phyloP scores from a whole-genome alignment of 2,329 filamentous ascomycete species.

The Neofusicoccum sp. region DNA sequence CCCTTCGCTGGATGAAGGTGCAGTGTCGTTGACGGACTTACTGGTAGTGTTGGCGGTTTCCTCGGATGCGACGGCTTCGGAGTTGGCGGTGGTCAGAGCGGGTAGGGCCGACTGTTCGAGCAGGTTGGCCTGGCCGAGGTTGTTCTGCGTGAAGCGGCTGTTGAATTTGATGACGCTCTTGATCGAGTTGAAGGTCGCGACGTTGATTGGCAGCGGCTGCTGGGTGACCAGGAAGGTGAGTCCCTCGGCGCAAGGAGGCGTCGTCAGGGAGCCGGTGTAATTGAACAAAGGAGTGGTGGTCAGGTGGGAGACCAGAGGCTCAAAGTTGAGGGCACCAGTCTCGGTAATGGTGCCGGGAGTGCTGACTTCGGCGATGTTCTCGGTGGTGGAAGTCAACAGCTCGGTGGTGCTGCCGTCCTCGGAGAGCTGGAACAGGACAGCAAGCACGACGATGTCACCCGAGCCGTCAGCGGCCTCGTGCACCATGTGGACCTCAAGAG shows the following conservation, averaged over 20 bases:
- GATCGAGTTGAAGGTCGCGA: constrained; percentile 54
- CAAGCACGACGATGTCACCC: constrained; percentile 43
- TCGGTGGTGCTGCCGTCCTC: constrained; percentile 35
- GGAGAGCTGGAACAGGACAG: constrained; percentile 47
- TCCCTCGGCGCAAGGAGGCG: constrained; percentile 63
- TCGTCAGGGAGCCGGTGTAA: constrained; percentile 64
- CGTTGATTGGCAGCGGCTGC: constrained; percentile 51
- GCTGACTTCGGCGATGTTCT: constrained; percentile 43
- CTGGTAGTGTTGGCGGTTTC: not conserved
- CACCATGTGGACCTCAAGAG: constrained; percentile 61
- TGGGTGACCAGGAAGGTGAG: constrained; percentile 57
- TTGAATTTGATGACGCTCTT: constrained; percentile 61
- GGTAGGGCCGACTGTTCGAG: constrained; percentile 1
- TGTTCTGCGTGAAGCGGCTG: constrained; percentile 57
- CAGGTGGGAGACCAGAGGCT: constrained; percentile 42
- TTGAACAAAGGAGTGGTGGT: constrained; percentile 46
- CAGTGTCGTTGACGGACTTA: not conserved
- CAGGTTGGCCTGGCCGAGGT: constrained; percentile 52
- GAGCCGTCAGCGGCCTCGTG: constrained; percentile 50
- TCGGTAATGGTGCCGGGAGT: constrained; percentile 42
- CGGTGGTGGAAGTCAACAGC: constrained; percentile 33
- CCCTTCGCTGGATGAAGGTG: no score
- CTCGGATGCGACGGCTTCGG: constrained; percentile 10
- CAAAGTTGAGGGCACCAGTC: constrained; percentile 48
- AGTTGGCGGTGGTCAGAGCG: not conserved